A percentile compares a stretch with the other conserved stretches of the same genome.
Conservation (phyloP, 2,329 filamentous ascomycete genomes). For the Ophiostoma sp. region DNA sequence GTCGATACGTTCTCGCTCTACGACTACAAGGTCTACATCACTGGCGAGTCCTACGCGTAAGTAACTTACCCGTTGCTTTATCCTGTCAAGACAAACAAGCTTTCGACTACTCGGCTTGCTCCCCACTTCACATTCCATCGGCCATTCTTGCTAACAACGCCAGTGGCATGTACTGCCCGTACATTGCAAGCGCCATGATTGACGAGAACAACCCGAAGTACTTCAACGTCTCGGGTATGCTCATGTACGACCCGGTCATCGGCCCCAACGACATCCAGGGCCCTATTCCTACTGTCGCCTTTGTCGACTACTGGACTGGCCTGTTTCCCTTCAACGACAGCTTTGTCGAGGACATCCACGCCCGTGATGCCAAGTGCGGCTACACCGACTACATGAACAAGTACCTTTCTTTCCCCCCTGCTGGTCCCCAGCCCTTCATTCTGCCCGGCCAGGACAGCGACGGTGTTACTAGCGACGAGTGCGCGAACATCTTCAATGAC, state of each 20-base stretch:
- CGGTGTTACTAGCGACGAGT: slow-evolving; percentile 40
- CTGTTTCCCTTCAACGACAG: slow-evolving; percentile 61
- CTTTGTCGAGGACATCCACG: slow-evolving; percentile 48
- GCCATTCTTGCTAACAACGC: neutral
- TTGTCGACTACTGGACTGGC: slow-evolving; percentile 54
- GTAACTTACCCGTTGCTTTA: slow-evolving; percentile 8
- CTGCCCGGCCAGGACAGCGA: slow-evolving; percentile 41
- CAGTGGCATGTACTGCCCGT: slow-evolving; percentile 59
- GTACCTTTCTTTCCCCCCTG: slow-evolving; percentile 64
- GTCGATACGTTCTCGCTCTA: slow-evolving; percentile 64
- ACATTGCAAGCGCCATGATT: slow-evolving; percentile 68
- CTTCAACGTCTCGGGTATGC: slow-evolving; percentile 61
- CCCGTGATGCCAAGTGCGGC: slow-evolving; percentile 52
- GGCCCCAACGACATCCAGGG: slow-evolving; percentile 44
- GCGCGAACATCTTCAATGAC: slow-evolving; percentile 51
- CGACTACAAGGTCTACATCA: slow-evolving; percentile 64
- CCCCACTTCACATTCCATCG: no score
- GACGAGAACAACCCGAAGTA: slow-evolving; percentile 59
- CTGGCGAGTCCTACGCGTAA: slow-evolving; percentile 63
- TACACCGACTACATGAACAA: slow-evolving; percentile 55
- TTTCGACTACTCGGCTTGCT: no score
- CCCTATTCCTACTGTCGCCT: slow-evolving; percentile 49
- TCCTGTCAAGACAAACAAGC: no score
- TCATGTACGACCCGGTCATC: slow-evolving; percentile 68
- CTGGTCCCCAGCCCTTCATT: slow-evolving; percentile 50